A percentile compares a stretch with the other conserved stretches of the same genome.
phyloP scores from a whole-genome alignment of 371 early-diverging fungal species.

The Catenaria anguillulae region DNA sequence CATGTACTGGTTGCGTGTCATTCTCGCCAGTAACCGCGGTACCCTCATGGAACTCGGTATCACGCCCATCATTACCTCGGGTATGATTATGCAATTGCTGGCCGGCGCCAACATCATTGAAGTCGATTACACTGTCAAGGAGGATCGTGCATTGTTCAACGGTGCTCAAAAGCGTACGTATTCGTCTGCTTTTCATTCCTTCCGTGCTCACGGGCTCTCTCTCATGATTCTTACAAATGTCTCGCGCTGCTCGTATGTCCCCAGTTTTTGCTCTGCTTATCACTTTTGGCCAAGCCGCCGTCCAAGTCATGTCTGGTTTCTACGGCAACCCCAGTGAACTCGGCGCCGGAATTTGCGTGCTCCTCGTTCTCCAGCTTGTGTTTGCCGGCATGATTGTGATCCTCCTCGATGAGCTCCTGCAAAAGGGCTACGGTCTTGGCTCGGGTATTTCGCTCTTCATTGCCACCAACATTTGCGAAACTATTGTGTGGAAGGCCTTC shows the following conservation, averaged over 20 bases:
- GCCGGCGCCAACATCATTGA: constrained; percentile 93
- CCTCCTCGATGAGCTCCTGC: constrained; percentile 97
- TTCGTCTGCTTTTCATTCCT: not conserved
- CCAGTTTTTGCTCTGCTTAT: constrained; percentile 79
- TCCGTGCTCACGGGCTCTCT: not conserved
- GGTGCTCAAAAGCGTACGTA: constrained; percentile 94
- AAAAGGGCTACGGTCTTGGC: constrained; percentile 99
- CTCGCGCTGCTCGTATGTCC: not conserved
- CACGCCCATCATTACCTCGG: constrained; percentile 97
- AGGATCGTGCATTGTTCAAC: constrained; percentile 95
- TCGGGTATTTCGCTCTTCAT: constrained; percentile 99
- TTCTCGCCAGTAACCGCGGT: constrained; percentile 98
- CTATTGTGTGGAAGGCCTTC: constrained; percentile 98
- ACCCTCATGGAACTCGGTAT: constrained; percentile 99
- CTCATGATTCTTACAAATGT: too few species aligned
- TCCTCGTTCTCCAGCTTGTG: constrained; percentile 92
- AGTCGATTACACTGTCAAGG: constrained; percentile 95
- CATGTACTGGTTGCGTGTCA: constrained; percentile 98
- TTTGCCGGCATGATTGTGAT: constrained; percentile 95
- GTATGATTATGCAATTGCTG: constrained; percentile 98
- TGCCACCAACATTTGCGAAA: constrained; percentile 99
- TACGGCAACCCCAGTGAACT: constrained; percentile 94
- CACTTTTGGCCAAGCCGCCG: constrained; percentile 94
- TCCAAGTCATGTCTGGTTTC: constrained; percentile 95
- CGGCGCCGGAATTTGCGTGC: constrained; percentile 80